Evolutionary conservation across 2,329 filamentous ascomycete genomes (phyloP).

Genomic region (Sporothrix inflata): DNA sequence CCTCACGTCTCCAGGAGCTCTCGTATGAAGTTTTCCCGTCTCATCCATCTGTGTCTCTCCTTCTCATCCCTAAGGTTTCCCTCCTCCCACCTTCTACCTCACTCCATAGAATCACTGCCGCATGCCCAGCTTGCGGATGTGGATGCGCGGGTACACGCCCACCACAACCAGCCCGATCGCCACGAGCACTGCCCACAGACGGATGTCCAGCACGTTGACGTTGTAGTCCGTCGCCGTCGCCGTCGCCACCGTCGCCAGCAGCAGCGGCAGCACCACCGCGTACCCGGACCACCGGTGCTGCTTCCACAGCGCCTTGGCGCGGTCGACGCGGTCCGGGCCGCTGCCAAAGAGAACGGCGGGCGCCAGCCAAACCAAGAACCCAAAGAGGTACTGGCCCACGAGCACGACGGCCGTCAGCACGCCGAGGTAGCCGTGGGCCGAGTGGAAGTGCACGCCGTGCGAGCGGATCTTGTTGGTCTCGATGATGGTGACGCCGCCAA

Average conservation of each 20-base stretch:
- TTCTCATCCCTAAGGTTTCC: background rate
- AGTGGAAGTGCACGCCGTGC: constrained; percentile 73
- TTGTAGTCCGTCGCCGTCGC: constrained; percentile 80
- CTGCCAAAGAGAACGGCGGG: constrained; percentile 69
- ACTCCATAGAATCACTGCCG: background rate
- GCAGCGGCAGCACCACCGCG: constrained; percentile 58
- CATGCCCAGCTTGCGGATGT: constrained; percentile 76
- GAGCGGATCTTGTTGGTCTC: constrained; percentile 81
- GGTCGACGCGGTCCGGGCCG: constrained; percentile 76
- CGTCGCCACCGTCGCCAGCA: constrained; percentile 73
- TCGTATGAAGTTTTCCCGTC: background rate
- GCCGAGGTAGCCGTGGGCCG: constrained; percentile 81
- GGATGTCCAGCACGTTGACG: constrained; percentile 67
- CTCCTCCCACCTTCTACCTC: background rate
- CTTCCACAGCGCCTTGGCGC: constrained; percentile 84
- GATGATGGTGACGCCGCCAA: constrained; percentile 70
- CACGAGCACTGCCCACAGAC: constrained; percentile 75
- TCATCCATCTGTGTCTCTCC: background rate
- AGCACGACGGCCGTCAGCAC: constrained; percentile 72
- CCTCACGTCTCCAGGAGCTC: background rate
- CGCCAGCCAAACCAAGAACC: constrained; percentile 79
- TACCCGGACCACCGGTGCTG: constrained; percentile 85
- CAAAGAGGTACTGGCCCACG: constrained; percentile 73
- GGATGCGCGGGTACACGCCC: constrained; percentile 77
- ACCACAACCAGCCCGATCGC: constrained; percentile 66